Base-by-base conservation (phyloP, 768 basidiomycete species). In the Artomyces pyxidatus region DNA sequence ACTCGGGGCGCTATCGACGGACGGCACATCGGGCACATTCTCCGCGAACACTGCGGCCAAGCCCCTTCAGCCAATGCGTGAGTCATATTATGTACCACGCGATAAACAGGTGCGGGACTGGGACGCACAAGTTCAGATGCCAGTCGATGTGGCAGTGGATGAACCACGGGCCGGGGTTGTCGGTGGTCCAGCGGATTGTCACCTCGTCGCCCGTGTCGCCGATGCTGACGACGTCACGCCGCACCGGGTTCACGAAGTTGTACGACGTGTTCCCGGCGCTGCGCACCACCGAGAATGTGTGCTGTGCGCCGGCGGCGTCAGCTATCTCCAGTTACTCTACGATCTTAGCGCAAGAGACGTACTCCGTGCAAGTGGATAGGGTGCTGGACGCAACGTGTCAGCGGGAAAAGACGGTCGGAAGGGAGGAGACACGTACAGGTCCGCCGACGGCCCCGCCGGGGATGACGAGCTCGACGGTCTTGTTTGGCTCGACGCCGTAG, bases 201-300 rank as follows among this genome's bases (percentile, higher is more conserved):
- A 61, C 54, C 6, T 41, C 25, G 25, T 58, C 55, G 17, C n/a
- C 43, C 26, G 43, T 17, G 2, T 30, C 48, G 4, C 59, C 59
- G 25, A 54, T 58, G 41, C 50, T 55, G 23, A 75, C 66, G 6
- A 71, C 73, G 56, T 78, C 76, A 43, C 76, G 61, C 44, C 69
- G 61, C 47, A 71, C 63, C 0, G 76, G 76, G 60, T 77, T 73
- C 11, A 32, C 48, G 0, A 46, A 53, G 52, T 61, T 61, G 45
- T 54, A 56, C 9, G 43, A 27, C 3, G 43, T 26, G 19, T 37
- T 57, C 1, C 52, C 52, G 12, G 57, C 51, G 28, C 54, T 56
- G 3, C 52, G 56, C 8, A 58, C 46, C 5, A 58, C 57, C 22
- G 50, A 48, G 55, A 58, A 58, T n/a, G 51, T 19, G 23, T 58